These are phyloP conservation scores for Apiospora pterosperma DNA, from an alignment of 2,329 filamentous ascomycete genomes.

Conservation along the genomic window DNA sequence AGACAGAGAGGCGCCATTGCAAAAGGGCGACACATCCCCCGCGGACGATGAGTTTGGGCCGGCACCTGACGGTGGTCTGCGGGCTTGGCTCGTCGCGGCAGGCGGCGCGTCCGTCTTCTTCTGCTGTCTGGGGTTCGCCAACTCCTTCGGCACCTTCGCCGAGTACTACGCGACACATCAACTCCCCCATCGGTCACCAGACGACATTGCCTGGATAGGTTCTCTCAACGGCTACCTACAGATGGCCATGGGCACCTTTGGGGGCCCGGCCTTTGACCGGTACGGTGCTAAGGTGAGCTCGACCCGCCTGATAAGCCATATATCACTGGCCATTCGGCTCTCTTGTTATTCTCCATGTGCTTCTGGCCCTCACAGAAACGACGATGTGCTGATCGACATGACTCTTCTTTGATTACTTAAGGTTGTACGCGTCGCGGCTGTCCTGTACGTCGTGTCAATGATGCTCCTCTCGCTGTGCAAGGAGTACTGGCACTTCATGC, in stretches of 20 bases:
- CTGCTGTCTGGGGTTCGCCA: conserved; percentile 46
- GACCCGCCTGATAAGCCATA: not conserved
- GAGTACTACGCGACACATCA: conserved; percentile 45
- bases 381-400: not conserved
- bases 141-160: conserved; percentile 51
- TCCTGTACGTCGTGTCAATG: conserved; percentile 34
- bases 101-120: conserved; percentile 43
- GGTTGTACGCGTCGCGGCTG: conserved; percentile 37
- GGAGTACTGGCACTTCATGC: conserved; percentile 49
- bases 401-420: not conserved
- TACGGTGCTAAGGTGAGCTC: conserved; percentile 37
- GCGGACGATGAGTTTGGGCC: not conserved
- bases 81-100: conserved; percentile 42
- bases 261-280: conserved; percentile 50
- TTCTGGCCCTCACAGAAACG: not conserved
- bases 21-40: not conserved
- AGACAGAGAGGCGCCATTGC: not conserved
- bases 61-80: conserved; percentile 25
- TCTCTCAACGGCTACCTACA: conserved; percentile 49
- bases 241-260: conserved; percentile 45
- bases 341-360: not conserved
- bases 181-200: conserved; percentile 29
- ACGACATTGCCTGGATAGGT: conserved; percentile 48
- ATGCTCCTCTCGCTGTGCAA: conserved; percentile 42
- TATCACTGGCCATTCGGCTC: not conserved